Base-by-base conservation (phyloP, 306 rosid genomes). In the Quercus mongolica region DNA sequence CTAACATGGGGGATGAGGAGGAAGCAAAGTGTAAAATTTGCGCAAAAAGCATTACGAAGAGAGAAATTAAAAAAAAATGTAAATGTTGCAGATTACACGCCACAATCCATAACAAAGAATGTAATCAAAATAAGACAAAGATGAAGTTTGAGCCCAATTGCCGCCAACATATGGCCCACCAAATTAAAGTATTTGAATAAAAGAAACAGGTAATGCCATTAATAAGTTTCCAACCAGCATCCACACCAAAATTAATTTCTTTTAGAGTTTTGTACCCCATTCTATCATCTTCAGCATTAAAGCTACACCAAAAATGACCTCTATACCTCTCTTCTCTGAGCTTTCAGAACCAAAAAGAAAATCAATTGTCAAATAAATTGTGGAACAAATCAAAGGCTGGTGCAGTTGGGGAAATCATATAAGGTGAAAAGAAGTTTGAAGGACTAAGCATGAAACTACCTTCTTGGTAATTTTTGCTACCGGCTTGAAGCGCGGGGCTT, bases 361-460 rank as follows among this genome's bases (percentile, higher is more conserved):
- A n/a, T 70, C 12, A 80, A 51, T 69, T 49, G 57, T 85, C 87
- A 20, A 86, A 75, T 79, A 93, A 91, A 77, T 84, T 87, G 83
- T 89, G 87, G 90, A 93, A 89, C 58, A 93, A 85, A 74, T 93
- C 97, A 1, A 88, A 70, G 61, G 91, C 78, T 2, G 89, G 91
- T 56, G 83, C 65, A 26, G 78, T 85, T 3, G 84, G 89, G 51
- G 91, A 73, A 38, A 74, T 11, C 17, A 76, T 30, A 30, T 44
- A 30, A 55, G 85, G 92, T n/a, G 95, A 92, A 59, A 92, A 75
- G 73, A 89, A 93, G 85, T 77, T 84, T 30, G 93, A 86, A 81
- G 93, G 90, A 67, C 91, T 92, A 20, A 94, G 88, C 83, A 91
- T 71, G 87, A 88, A 87, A 74, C 83, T 79, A 72, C 89, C 90